Base-by-base conservation (phyloP, 2,329 filamentous ascomycete species). In the Stromatinia cepivora region DNA sequence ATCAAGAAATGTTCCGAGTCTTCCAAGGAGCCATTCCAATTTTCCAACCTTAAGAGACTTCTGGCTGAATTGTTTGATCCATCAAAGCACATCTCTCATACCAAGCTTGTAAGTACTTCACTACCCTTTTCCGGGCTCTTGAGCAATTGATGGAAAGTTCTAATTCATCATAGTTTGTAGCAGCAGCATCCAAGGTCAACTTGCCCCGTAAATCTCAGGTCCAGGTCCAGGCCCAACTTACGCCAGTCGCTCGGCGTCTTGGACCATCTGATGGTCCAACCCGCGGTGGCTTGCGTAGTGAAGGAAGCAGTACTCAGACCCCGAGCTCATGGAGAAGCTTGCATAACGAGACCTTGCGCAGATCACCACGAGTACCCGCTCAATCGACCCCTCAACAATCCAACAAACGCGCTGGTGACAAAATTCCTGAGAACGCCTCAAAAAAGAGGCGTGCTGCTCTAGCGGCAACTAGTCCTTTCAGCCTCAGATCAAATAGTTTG, bases 291-390 rank as follows among this genome's bases (percentile, higher is more conserved):
- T 17, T 28, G 11, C 63, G 17, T 22, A 56, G 48, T n/a, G 63
- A 66, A 56, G 63, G 63, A 28, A 66, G 63, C 22, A 66, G 63
- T 56, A 56, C 63, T 22, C 63, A 66, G 13, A 66, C 63, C 28
- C 63, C 63, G 11, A 66, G 48, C 39, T 66, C 63, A 56, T 66
- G 50, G 63, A 56, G 36, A 65, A 65, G 50, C 20, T 65, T 56
- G n/a, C 25, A 56, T 42, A 45, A 31, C 17, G 48, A 56, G 25
- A 52, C 31, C 31, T 45, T 56, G 50, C 25, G 20, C 10, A 66
- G 63, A 56, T 54, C 63, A 56, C 50, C 63, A 66, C 36, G 50
- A 54, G 17, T 20, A 15, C n/a, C 22, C 15, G 25, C 48, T 56
- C 62, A 66, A 17, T 45, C 25, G 2, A 54, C 28, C 36, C 34